Base-by-base conservation (phyloP, 1,284 basidiomycete genomes). In the Athelia sp. region DNA sequence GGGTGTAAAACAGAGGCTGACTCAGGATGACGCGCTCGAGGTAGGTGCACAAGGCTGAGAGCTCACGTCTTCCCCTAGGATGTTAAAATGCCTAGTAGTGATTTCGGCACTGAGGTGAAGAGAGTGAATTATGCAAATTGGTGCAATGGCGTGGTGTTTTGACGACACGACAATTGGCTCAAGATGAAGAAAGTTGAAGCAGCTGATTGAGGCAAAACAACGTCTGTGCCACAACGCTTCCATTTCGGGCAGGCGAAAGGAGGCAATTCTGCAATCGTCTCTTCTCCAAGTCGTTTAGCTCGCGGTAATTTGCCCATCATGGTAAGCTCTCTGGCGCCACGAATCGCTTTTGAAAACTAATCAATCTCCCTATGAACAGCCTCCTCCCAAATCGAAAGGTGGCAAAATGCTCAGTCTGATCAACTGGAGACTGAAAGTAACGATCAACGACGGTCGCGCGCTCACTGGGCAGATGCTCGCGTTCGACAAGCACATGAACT, bases 401-500 rank as follows among this genome's bases (percentile, higher is more conserved):
- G 93, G 93, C 69, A 96, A 96, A 78, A 98, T 99, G 94, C 87
- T 98, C 71, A 76, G 87, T 67, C 87, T 99, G 71, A 86, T 99
- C 76, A 96, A 98, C 75, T 98, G 96, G 87, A 81, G 96, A 66
- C 81, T 99, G 60, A 95, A 93, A 73, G 87, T 99, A 55, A 98
- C 95, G 50, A 87, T 99, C 71, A 98, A 97, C 82, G 97, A 99
- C 72, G 93, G 93, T 52, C 90, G 97, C 64, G 83, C 91, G 51
- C 78, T 99, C 60, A 93, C 92, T 42, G 97, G 97, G 44, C 97
- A 98, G 73, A 96, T 99, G 89, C 87, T 99, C 63, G 97, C 97
- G 46, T 99, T 98, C 67, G 97, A 99, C 76, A 88, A 91, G 63
- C 97, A 99, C 74, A 99, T 99, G 96, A 99, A 99, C 73, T 80